Conservation (phyloP, 257 asterid species). For the Nicotiana benthamiana region DNA sequence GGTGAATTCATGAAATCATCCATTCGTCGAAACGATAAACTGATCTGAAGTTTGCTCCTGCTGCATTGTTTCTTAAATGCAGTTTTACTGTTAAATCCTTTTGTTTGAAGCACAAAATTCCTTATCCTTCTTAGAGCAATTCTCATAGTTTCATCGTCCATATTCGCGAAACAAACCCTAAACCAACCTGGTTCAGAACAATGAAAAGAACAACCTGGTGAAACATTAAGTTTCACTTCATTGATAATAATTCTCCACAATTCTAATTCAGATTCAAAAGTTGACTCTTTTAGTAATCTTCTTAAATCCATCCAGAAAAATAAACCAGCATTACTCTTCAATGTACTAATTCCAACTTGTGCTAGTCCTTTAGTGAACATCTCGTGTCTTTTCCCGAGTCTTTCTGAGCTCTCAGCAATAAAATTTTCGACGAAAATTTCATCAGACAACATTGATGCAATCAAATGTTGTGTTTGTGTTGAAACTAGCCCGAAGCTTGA, state of each 20-base stretch:
- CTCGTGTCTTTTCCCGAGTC: slow-evolving; percentile 38
- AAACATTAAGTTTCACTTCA: slow-evolving; percentile 71
- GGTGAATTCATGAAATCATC: slow-evolving; percentile 51
- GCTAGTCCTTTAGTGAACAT: slow-evolving; percentile 37
- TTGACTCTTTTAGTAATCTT: slow-evolving; percentile 33
- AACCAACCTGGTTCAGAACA: slow-evolving; percentile 88
- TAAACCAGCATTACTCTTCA: slow-evolving; percentile 55
- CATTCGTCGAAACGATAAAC: slow-evolving; percentile 56
- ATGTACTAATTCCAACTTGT: slow-evolving; percentile 41
- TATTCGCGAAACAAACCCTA: slow-evolving; percentile 73
- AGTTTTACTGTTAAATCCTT: slow-evolving; percentile 12
- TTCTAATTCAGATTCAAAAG: slow-evolving; percentile 54
- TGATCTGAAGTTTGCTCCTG: slow-evolving; percentile 53
- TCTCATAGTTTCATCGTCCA: slow-evolving; percentile 55
- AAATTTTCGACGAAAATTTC: slow-evolving; percentile 42
- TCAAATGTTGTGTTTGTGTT: slow-evolving; percentile 64
- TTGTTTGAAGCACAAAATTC: slow-evolving; percentile 36
- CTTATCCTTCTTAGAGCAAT: slow-evolving; percentile 48
- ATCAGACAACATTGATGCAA: slow-evolving; percentile 65
- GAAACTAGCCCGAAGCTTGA: slow-evolving; percentile 82
- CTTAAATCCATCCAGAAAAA: slow-evolving; percentile 71
- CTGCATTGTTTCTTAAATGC: slow-evolving; percentile 35
- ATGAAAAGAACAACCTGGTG: slow-evolving; percentile 71
- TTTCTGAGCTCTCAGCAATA: slow-evolving; percentile 35
- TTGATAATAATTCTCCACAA: slow-evolving; percentile 50